phyloP scores from a whole-genome alignment of 2,329 filamentous ascomycete species.

The Ceratocystis eucalypticola region DNA sequence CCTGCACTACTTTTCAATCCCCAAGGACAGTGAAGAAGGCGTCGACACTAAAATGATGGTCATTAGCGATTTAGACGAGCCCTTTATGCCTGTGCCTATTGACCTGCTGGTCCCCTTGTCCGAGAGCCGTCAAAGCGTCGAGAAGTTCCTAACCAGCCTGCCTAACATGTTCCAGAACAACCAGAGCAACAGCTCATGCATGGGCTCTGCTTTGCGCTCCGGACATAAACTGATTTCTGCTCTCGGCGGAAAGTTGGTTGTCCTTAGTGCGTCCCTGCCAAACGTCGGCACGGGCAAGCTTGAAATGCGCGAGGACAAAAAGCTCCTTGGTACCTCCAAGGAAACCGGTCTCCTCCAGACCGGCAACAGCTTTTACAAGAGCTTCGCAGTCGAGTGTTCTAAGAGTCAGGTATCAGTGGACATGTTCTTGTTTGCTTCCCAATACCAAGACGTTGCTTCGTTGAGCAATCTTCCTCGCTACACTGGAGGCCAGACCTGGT shows the following conservation, averaged over 20 bases:
- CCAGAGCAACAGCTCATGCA: conserved; percentile 76
- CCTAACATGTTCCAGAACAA: conserved; percentile 96
- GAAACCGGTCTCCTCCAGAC: conserved; percentile 81
- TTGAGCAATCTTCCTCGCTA: conserved; percentile 91
- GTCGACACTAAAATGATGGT: conserved; percentile 84
- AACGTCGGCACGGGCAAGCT: conserved; percentile 82
- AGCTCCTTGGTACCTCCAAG: conserved; percentile 83
- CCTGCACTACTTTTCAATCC: conserved; percentile 90
- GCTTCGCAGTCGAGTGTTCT: conserved; percentile 94
- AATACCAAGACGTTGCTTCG: conserved; percentile 95
- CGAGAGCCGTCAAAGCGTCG: conserved; percentile 81
- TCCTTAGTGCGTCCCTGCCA: conserved; percentile 77
- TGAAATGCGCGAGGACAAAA: conserved; percentile 92
- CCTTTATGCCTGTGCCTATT: conserved; percentile 85
- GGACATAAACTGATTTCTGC: conserved; percentile 93
- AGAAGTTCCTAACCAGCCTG: conserved; percentile 77
- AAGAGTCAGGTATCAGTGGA: conserved; percentile 98
- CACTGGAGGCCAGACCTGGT: conserved; percentile 94
- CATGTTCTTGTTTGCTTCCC: conserved; percentile 93
- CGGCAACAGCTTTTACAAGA: conserved; percentile 95
- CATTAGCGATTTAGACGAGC: conserved; percentile 88
- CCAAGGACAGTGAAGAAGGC: conserved; percentile 72
- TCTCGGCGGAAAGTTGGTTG: conserved; percentile 86
- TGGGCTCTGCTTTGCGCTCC: conserved; percentile 84
- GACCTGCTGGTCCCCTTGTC: conserved; percentile 81